phyloP scores from a whole-genome alignment of 2,329 filamentous ascomycete genomes.

The Byssothecium circinans region DNA sequence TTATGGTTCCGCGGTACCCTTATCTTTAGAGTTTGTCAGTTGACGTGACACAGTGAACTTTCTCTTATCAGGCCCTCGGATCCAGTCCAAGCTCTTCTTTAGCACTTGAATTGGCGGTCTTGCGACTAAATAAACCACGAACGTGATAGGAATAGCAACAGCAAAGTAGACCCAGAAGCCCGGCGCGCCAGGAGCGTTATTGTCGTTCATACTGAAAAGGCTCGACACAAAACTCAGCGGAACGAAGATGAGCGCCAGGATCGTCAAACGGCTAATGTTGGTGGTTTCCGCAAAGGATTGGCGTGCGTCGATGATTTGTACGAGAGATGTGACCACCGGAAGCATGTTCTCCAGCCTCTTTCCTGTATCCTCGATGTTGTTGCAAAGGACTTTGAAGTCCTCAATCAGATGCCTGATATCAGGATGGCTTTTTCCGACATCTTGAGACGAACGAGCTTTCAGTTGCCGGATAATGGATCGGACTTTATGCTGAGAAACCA shows the following conservation, averaged over 20 bases:
- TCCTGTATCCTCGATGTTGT: slow-evolving; percentile 6
- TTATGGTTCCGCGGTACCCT: too few species aligned
- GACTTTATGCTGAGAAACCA: slow-evolving; percentile 19
- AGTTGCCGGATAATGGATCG: slow-evolving; percentile 8
- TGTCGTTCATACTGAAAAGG: slow-evolving; percentile 23
- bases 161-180: slow-evolving; percentile 24
- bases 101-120: slow-evolving; percentile 9
- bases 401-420: slow-evolving; percentile 7
- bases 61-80: too few species aligned
- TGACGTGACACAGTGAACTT: too few species aligned
- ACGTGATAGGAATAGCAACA: slow-evolving; percentile 12
- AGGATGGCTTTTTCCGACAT: not conserved
- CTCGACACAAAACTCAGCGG: slow-evolving; percentile 20
- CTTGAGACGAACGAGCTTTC: not conserved
- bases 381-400: slow-evolving; percentile 12
- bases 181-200: slow-evolving; percentile 9
- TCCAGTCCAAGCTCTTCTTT: not conserved
- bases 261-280: slow-evolving; percentile 21
- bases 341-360: slow-evolving; percentile 15
- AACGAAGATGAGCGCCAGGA: slow-evolving; percentile 23
- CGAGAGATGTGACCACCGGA: slow-evolving; percentile 20
- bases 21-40: too few species aligned
- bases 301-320: slow-evolving; percentile 22
- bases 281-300: slow-evolving; percentile 20
- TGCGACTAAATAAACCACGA: slow-evolving; percentile 10